These are phyloP conservation scores for Isochrysis galbana DNA, from an alignment of 78 protist genomes.

Conservation along the genomic window DNA sequence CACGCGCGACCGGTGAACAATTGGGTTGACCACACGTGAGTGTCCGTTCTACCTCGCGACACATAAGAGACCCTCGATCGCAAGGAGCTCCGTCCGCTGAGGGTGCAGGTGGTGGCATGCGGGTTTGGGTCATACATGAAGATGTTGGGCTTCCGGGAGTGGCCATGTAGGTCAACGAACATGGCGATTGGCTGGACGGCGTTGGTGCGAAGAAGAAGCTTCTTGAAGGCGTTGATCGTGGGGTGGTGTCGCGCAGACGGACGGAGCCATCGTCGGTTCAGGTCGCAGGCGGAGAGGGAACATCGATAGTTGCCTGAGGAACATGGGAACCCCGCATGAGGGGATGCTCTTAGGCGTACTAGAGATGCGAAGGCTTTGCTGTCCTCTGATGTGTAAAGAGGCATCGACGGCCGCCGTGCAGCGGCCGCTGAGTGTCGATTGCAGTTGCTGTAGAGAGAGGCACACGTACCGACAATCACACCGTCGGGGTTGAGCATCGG, in stretches of 20 bases:
- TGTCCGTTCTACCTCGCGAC: no score
- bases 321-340: no score
- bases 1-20: no score
- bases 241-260: slow-evolving; percentile 58
- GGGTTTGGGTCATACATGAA: slow-evolving; percentile 70
- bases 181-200: not conserved
- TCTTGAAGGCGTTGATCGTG: slow-evolving; percentile 47
- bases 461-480: slow-evolving; percentile 67
- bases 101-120: slow-evolving; percentile 5
- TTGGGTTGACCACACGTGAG: no score
- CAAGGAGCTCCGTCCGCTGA: no score
- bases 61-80: no score
- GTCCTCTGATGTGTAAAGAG: no score
- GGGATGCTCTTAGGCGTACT: no score
- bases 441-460: no score
- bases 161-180: slow-evolving; percentile 67
- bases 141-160: slow-evolving; percentile 36
- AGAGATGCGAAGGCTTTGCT: no score
- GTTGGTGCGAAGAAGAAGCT: not conserved
- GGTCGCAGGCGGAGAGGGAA: slow-evolving; percentile 65
- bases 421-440: no score
- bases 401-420: no score
- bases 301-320: slow-evolving; percentile 87
- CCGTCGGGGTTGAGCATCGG: slow-evolving; percentile 92
- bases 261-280: slow-evolving; percentile 66